Conservation (phyloP, 495 filamentous ascomycete species). For the Talaromyces ruber region DNA sequence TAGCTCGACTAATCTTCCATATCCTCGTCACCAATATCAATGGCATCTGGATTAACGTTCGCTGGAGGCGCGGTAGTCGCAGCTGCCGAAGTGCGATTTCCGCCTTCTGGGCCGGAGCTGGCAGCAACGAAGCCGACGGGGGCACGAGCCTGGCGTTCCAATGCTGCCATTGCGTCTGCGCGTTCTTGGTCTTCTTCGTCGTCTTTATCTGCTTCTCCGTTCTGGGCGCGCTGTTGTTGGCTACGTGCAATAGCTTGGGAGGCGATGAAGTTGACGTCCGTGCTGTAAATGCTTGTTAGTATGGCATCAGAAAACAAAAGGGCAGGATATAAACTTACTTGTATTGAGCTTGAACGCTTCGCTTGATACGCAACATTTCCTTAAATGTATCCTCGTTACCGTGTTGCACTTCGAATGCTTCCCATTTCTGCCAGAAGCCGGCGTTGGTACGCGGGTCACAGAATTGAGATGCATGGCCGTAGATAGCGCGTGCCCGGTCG, state of each 20-base stretch:
- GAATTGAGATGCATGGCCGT: constrained; percentile 94
- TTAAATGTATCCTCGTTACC: constrained; percentile 99
- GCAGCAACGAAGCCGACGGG: constrained; percentile 89
- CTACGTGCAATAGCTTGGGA: constrained; percentile 85
- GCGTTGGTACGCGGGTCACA: constrained; percentile 88
- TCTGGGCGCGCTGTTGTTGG: constrained; percentile 48
- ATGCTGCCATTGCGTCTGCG: constrained; percentile 79
- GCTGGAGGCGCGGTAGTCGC: constrained; percentile 23
- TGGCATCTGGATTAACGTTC: constrained; percentile 79
- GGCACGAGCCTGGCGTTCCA: constrained; percentile 83
- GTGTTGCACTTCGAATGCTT: constrained; percentile 91
- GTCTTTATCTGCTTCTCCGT: constrained; percentile 22
- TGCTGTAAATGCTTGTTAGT: constrained; percentile 33
- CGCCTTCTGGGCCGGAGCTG: constrained; percentile 69
- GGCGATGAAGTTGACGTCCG: constrained; percentile 97
- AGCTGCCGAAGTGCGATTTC: constrained; percentile 32
- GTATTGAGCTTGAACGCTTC: constrained; percentile 94
- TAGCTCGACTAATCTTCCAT: constrained; percentile 12
- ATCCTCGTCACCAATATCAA: constrained; percentile 66
- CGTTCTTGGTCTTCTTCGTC: constrained; percentile 41
- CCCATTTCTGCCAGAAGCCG: constrained; percentile 94
- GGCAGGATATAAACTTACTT: constrained; percentile 45
- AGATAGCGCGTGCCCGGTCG: constrained; percentile 90
- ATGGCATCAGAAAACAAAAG: not conserved
- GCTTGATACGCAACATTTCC: constrained; percentile 96